Evolutionary conservation across 495 filamentous ascomycete species (phyloP), one percentile per base, ranked within the genome.

Genomic region (Penicillium cataractarum): DNA sequence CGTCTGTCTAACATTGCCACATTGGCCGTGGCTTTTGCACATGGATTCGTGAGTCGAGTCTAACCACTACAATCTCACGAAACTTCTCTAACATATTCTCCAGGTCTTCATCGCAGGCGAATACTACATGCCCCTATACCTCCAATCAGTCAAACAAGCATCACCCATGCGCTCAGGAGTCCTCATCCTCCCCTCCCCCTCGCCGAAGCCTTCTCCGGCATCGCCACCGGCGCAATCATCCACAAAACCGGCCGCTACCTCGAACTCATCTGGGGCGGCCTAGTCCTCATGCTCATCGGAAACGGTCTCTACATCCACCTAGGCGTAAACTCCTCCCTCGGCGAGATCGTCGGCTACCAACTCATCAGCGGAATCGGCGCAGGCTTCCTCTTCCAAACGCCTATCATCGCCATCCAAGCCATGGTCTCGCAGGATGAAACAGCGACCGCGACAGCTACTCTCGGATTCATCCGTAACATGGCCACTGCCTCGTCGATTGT

Each of bases 331-430:
- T 79, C 79, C 0, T 74, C 73, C 3, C 69, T 81, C 1, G 80
- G 69, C 12, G 59, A 78, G 61, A 79, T 86, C 13, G 63, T 86
- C 55, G 71, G 67, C 3, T 87, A 76, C 69, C 88, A 91, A 65
- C 80, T 92, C 52, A 68, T 93, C 27, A 82, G 84, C 6, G 92
- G 90, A 21, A 57, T 77, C 2, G 82, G 82, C 2, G 75, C 75
- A 3, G 82, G 81, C 3, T 69, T 82, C 24, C 74, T 82, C 26
- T 83, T 84, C 67, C 67, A 76, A 68, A 78, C 89, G 0, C 92
- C 92, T 0, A 83, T 96, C 35, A 89, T 96, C 46, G 91, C 93
- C 0, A 76, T 96, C 1, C 92, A 95, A 63, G 84, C 85, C n/a
- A 82, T 82, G 27, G 85, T 93, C 57, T 75, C 83, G 1, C 85